Conservation (phyloP, 805 yeast species). For the Candida berthetii region DNA sequence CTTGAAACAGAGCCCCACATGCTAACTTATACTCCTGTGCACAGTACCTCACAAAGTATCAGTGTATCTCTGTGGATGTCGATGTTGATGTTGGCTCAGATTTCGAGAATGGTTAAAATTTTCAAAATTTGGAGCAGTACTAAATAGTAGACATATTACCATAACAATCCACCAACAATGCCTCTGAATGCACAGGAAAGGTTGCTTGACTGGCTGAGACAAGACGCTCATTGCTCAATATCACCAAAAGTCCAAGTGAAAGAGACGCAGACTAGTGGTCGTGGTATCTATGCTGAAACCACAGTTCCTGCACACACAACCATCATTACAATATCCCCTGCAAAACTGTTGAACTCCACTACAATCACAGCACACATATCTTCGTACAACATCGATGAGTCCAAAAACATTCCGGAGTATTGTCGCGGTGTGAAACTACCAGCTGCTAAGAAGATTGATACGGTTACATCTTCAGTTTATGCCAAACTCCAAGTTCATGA, state of each 20-base stretch:
- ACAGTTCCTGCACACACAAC: conserved; percentile 33
- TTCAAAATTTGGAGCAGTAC: no score
- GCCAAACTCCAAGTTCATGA: conserved; percentile 17
- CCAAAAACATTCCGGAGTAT: conserved; percentile 1
- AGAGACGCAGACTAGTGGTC: conserved; percentile 45
- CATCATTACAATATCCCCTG: conserved; percentile 51
- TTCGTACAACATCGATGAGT: conserved; percentile 21
- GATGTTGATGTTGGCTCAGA: no score
- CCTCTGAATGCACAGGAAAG: neutral
- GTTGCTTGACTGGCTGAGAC: neutral
- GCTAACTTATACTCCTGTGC: no score
- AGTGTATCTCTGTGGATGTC: no score
- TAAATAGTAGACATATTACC: no score
- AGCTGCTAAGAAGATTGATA: conserved; percentile 15
- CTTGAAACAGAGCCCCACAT: neutral
- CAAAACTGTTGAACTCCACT: conserved; percentile 51
- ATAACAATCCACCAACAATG: no score
- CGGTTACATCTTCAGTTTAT: conserved; percentile 9
- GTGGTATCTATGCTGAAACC: conserved; percentile 48
- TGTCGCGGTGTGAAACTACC: conserved; percentile 8
- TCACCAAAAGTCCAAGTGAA: conserved; percentile 34
- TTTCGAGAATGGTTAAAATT: no score
- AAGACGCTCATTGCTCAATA: conserved; percentile 19
- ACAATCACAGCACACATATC: conserved; percentile 42
- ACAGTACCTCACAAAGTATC: no score